Evolutionary conservation across 2,329 filamentous ascomycete genomes (phyloP).

Genomic region (Botrytis tulipae): DNA sequence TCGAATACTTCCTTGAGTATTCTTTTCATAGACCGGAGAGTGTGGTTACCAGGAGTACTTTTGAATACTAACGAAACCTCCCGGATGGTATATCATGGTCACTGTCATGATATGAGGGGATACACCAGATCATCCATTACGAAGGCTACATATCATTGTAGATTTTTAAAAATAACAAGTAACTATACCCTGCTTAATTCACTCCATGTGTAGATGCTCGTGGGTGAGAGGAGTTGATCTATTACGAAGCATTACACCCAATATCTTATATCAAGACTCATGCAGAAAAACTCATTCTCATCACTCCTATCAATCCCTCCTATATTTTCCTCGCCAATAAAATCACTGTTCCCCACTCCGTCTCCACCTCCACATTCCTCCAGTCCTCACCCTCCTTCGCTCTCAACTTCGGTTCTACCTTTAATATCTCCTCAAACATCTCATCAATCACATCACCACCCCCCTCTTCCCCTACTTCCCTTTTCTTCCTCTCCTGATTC

Average conservation of each 20-base stretch:
- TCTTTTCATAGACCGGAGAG: background rate
- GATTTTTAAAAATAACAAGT: too few relatives aligned
- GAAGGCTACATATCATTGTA: too few relatives aligned
- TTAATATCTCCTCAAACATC: constrained; percentile 58
- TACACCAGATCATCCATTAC: too few relatives aligned
- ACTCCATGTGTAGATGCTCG: background rate
- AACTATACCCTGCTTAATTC: background rate
- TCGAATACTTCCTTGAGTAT: too few relatives aligned
- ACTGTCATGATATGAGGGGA: too few relatives aligned
- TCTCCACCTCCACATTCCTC: constrained; percentile 53
- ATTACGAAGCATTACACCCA: background rate
- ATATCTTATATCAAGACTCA: background rate
- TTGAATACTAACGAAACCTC: background rate
- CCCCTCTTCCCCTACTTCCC: constrained; percentile 53
- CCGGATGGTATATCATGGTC: too few relatives aligned
- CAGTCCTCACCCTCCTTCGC: constrained; percentile 47
- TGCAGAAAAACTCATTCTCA: background rate
- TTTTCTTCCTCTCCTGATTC: constrained; percentile 50
- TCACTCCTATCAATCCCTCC: background rate
- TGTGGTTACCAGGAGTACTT: background rate
- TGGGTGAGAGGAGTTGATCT: background rate
- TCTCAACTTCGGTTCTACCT: constrained; percentile 53
- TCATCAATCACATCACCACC: constrained; percentile 60
- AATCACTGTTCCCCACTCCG: constrained; percentile 61
- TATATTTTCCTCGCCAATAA: constrained; percentile 52